Evolutionary conservation across 345 rosid genomes (phyloP).

Genomic region (Angophora floribunda): DNA sequence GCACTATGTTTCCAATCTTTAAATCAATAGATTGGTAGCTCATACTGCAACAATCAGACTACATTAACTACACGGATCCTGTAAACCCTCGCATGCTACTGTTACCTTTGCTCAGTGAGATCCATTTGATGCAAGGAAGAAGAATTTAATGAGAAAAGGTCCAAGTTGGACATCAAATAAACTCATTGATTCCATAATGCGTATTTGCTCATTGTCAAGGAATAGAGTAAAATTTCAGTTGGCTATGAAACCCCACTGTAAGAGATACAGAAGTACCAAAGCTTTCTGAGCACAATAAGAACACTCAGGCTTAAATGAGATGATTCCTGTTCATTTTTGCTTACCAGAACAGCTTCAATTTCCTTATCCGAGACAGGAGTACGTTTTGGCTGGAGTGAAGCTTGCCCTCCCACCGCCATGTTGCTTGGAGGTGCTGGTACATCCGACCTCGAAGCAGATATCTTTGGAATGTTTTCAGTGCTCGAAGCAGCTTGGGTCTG

Average conservation of each 20-base stretch:
- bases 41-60: not conserved
- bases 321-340: not conserved
- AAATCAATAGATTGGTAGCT: not conserved
- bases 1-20: not conserved
- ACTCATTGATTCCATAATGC: not conserved
- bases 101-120: not conserved
- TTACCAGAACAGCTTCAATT: constrained; percentile 63
- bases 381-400: constrained; percentile 81
- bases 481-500: constrained; percentile 11
- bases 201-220: not conserved
- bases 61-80: not conserved
- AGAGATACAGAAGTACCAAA: not conserved
- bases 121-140: not conserved
- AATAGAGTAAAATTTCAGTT: not conserved
- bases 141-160: not conserved
- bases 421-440: constrained; percentile 50
- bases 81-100: not conserved
- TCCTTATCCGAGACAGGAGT: constrained; percentile 65
- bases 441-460: constrained; percentile 28
- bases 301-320: not conserved
- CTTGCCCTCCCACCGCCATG: constrained; percentile 58
- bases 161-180: not conserved
- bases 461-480: not conserved
- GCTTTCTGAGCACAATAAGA: not conserved
- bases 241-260: not conserved